Conservation (phyloP, 768 basidiomycete species). For the Suillus paluster region DNA sequence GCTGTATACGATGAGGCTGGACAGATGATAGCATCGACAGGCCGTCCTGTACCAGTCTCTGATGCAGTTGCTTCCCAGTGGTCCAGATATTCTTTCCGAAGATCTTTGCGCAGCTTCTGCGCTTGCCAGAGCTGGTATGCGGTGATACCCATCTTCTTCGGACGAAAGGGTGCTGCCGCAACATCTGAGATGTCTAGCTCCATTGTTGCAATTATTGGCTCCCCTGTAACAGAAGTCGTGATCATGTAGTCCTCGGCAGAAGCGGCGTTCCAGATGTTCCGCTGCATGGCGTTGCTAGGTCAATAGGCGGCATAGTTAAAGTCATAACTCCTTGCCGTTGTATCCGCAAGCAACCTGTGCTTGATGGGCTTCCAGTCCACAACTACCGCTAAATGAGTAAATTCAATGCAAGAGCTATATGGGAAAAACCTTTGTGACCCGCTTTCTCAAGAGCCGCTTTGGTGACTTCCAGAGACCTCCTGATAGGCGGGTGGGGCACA, state of each 20-base stretch:
- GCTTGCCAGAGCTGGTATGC: slow-evolving; percentile 74
- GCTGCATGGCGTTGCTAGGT: slow-evolving; percentile 28
- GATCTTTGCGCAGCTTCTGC: slow-evolving; percentile 48
- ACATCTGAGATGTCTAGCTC: slow-evolving; percentile 31
- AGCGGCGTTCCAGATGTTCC: slow-evolving; percentile 51
- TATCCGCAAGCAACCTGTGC: slow-evolving; percentile 49
- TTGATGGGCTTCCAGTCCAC: slow-evolving; percentile 69
- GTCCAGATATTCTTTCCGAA: slow-evolving; percentile 62
- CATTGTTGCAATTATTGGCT: slow-evolving; percentile 60
- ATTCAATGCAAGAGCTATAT: neutral
- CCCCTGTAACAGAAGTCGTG: slow-evolving; percentile 46
- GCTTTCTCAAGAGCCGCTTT: slow-evolving; percentile 60
- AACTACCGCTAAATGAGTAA: slow-evolving; percentile 43
- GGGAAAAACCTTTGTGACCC: slow-evolving; percentile 63
- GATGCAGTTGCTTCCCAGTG: slow-evolving; percentile 60
- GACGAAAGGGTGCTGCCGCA: slow-evolving; percentile 29
- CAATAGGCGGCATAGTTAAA: neutral
- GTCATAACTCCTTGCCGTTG: slow-evolving; percentile 41
- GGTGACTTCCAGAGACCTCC: slow-evolving; percentile 58
- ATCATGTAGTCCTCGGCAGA: slow-evolving; percentile 50
- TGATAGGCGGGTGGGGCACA: slow-evolving; percentile 66
- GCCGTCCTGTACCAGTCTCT: slow-evolving; percentile 66
- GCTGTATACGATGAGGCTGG: slow-evolving; percentile 66
- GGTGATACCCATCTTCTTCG: slow-evolving; percentile 36
- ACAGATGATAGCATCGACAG: slow-evolving; percentile 75